Evolutionary conservation across 108 stramenopile species (phyloP).

Genomic region (Parietichytrium sp.): DNA sequence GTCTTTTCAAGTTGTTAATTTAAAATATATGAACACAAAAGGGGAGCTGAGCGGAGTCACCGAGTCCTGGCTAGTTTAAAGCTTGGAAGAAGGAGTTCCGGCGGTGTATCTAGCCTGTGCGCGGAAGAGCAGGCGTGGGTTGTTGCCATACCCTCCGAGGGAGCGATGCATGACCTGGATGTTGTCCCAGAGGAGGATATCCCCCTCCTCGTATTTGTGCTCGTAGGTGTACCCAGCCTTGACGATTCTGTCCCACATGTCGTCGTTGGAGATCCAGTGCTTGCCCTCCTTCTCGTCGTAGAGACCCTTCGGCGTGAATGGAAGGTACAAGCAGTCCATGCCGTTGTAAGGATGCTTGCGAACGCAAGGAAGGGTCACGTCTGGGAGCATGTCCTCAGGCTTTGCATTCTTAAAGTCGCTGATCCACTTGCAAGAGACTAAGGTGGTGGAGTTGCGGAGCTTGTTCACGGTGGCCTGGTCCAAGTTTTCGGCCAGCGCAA

Average conservation of each 20-base stretch:
- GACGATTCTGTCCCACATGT: neutral
- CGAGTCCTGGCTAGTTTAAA: no score
- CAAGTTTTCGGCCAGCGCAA: neutral
- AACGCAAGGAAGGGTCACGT: slow-evolving; percentile 31
- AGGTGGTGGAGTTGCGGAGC: slow-evolving; percentile 8
- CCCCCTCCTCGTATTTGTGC: neutral
- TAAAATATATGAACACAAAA: no score
- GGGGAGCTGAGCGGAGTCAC: no score
- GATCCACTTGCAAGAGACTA: slow-evolving; percentile 39
- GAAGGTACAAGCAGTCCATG: slow-evolving; percentile 5
- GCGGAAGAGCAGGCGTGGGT: slow-evolving; percentile 39
- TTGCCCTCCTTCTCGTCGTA: slow-evolving; percentile 5
- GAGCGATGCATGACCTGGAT: slow-evolving; percentile 20
- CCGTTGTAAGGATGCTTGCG: neutral
- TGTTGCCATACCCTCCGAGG: slow-evolving; percentile 27
- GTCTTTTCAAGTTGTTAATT: no score
- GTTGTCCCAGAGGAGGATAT: slow-evolving; percentile 35
- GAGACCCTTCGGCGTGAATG: slow-evolving; percentile 6
- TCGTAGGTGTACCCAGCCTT: slow-evolving; percentile 24
- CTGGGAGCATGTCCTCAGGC: slow-evolving; percentile 36
- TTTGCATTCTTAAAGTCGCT: slow-evolving; percentile 34
- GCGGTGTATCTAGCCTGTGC: slow-evolving; percentile 18
- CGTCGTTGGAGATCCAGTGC: slow-evolving; percentile 31
- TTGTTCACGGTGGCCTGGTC: neutral
- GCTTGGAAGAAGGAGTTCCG: no score